Evolutionary conservation across 1,284 basidiomycete genomes (phyloP).

Genomic region (Erythrobasidium hasegawianum): DNA sequence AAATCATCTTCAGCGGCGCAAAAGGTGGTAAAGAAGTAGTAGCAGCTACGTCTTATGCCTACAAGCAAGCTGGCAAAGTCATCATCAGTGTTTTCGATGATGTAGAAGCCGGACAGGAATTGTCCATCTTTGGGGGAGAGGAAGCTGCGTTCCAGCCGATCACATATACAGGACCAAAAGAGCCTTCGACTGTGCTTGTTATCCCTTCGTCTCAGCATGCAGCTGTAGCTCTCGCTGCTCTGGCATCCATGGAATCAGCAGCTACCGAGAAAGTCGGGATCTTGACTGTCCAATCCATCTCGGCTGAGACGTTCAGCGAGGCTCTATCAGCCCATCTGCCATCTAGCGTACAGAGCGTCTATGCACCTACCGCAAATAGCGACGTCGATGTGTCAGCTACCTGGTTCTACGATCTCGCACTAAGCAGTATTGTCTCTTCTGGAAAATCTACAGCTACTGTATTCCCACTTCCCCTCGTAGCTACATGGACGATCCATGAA

Average conservation of each 20-base stretch:
- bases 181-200: slow-evolving; percentile 45
- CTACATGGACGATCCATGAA: slow-evolving; percentile 49
- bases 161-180: slow-evolving; percentile 40
- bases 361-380: slow-evolving; percentile 64
- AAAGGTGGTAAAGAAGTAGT: slow-evolving; percentile 24
- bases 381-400: slow-evolving; percentile 61
- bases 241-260: slow-evolving; percentile 35
- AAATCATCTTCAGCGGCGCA: slow-evolving; percentile 23
- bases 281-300: slow-evolving; percentile 48
- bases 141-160: slow-evolving; percentile 35
- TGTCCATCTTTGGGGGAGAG: slow-evolving; percentile 18
- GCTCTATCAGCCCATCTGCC: slow-evolving; percentile 43
- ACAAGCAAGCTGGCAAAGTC: slow-evolving; percentile 9
- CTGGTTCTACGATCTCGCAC: slow-evolving; percentile 65
- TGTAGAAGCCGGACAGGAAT: slow-evolving; percentile 30
- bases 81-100: slow-evolving; percentile 33
- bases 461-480: slow-evolving; percentile 20
- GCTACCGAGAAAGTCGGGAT: slow-evolving; percentile 52
- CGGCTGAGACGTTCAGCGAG: slow-evolving; percentile 56
- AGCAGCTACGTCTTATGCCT: slow-evolving; percentile 13
- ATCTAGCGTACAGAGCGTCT: slow-evolving; percentile 58
- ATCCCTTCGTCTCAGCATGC: slow-evolving; percentile 43
- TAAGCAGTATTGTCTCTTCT: slow-evolving; percentile 58
- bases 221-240: slow-evolving; percentile 39
- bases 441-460: slow-evolving; percentile 43